A percentile compares a stretch with the other conserved stretches of the same genome.
Conservation (phyloP, 1,284 basidiomycete genomes). For the Apiotrichum gamsii region DNA sequence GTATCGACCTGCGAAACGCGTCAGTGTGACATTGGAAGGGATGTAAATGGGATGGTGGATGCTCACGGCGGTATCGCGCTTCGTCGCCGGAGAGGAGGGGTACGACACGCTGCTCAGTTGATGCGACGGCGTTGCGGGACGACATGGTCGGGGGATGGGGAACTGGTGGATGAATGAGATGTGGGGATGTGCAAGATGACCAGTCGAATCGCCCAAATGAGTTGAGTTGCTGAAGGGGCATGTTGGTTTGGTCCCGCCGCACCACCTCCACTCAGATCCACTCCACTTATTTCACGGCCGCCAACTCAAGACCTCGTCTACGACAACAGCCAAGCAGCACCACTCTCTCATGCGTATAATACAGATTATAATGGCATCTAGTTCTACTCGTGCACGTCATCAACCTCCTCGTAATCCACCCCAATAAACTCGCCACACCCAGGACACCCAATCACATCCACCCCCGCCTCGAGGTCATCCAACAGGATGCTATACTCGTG, state of each 20-base stretch:
- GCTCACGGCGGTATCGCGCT: slow-evolving; percentile 17
- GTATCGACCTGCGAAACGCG: slow-evolving; percentile 17
- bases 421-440: slow-evolving; percentile 49
- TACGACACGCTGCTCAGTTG: slow-evolving; percentile 2
- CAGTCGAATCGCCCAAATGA: no score
- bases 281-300: neutral
- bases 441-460: slow-evolving; percentile 48
- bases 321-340: no score
- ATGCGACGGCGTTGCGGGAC: neutral
- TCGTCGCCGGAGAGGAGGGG: slow-evolving; percentile 18
- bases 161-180: no score
- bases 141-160: neutral
- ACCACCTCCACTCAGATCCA: neutral
- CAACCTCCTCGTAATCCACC: slow-evolving; percentile 47
- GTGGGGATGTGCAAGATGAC: no score
- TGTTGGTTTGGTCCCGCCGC: no score
- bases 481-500: slow-evolving; percentile 40
- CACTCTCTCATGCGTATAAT: no score
- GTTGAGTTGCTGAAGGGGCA: no score
- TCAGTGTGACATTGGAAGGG: neutral
- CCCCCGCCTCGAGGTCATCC: slow-evolving; percentile 45
- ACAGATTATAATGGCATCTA: neutral
- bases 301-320: no score
- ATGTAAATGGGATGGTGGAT: neutral
- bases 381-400: slow-evolving; percentile 23